Evolutionary conservation across 1,284 basidiomycete species (phyloP).

Genomic region (Cryptococcus hybrid): DNA sequence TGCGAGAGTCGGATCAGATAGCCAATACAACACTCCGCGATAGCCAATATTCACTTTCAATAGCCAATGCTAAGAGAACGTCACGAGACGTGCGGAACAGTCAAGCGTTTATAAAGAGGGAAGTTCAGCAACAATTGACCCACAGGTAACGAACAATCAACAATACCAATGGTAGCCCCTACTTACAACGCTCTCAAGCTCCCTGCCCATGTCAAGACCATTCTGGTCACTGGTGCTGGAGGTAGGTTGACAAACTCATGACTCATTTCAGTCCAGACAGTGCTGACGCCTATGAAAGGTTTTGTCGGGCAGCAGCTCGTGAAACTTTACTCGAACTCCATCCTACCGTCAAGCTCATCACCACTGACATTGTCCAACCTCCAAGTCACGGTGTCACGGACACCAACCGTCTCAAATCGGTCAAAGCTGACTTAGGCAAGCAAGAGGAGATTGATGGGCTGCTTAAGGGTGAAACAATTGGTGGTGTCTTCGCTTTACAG

Average conservation of each 20-base stretch:
- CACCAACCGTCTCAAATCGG: slow-evolving; percentile 37
- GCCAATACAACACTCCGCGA: too few species aligned
- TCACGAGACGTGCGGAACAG: too few species aligned
- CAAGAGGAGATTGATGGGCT: slow-evolving; percentile 51
- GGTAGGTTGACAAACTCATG: slow-evolving; percentile 39
- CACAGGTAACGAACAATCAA: too few species aligned
- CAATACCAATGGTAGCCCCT: slow-evolving; percentile 17
- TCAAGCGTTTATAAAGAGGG: too few species aligned
- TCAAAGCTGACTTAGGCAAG: slow-evolving; percentile 59
- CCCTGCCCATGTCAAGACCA: slow-evolving; percentile 47
- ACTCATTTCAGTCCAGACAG: neutral
- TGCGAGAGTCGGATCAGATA: too few species aligned
- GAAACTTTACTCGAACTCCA: slow-evolving; percentile 52
- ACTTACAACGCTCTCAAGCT: slow-evolving; percentile 46
- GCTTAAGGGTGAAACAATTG: slow-evolving; percentile 46
- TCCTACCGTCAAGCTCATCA: slow-evolving; percentile 56
- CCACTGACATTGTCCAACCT: slow-evolving; percentile 59
- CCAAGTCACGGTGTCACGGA: slow-evolving; percentile 50
- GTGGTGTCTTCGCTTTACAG: slow-evolving; percentile 48
- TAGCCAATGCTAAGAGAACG: too few species aligned
- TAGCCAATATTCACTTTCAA: too few species aligned
- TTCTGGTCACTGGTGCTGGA: slow-evolving; percentile 61
- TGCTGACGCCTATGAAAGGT: slow-evolving; percentile 16
- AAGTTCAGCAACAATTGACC: too few species aligned
- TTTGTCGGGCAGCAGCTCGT: slow-evolving; percentile 50